Evolutionary conservation across 2,329 filamentous ascomycete genomes (phyloP), one percentile per base, ranked within the genome.

Genomic region (Phialemoniopsis sp.): DNA sequence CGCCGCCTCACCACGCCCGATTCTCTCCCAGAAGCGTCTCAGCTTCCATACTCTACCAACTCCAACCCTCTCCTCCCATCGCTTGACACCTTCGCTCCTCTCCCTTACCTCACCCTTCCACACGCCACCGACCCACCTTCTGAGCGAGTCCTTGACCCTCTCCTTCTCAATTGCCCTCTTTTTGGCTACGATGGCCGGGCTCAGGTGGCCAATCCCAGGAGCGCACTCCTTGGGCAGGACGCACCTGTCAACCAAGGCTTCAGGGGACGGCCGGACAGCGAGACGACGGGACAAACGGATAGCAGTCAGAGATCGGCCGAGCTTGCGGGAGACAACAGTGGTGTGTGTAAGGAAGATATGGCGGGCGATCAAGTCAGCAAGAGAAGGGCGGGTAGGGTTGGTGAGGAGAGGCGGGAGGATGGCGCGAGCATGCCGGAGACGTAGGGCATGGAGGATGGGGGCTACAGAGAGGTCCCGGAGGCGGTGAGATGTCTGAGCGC

Each of bases 281-380:
- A 87, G 67, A 10, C 75, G 73, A 35, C 77, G 75, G 18, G 80
- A 76, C 5, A 88, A 69, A 21, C 77, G 76, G 51, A 87, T 87
- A 37, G 76, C 74, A 6, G 80, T 76, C 3, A 88, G 68, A 13
- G 73, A 82, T 40, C 80, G 74, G 34, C 76, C 77, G 3, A 88
- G 71, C 16, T 70, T 67, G 15, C 81, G 75, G 4, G 82, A 84
- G 17, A 82, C 73, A 34, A 82, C 70, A 28, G 82, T 77, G 13
- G 80, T 87, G 39, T 73, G 68, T 31, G 81, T 84, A 32, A 86
- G 61, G 59, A 86, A 83, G 54, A 88, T 86, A 56, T 69, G 73
- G 31, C 80, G 73, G 16, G 68, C 60, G 38, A 82, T 79, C 13
- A 87, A 78, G 40, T 84, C 77, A 29, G 76, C 59, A 3, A 82